Evolutionary conservation across 768 basidiomycete species (phyloP).

Genomic region (Cyathus striatus): DNA sequence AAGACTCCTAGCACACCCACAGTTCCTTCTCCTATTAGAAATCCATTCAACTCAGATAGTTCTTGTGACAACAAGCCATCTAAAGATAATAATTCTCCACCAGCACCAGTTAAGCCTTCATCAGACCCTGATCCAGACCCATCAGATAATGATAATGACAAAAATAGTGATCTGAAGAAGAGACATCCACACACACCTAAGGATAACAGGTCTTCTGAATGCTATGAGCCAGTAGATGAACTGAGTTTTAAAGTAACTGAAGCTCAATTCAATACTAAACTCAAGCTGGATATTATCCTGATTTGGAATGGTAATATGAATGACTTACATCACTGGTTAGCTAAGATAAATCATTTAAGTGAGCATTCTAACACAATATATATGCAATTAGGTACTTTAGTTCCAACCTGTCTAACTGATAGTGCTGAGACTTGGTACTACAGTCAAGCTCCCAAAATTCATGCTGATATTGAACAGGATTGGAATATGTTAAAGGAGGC

Average conservation of each 20-base stretch:
- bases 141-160: background rate
- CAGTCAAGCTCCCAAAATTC: slow-evolving; percentile 7
- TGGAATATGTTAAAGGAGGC: slow-evolving; percentile 20
- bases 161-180: background rate
- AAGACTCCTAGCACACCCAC: too few relatives aligned
- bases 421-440: too few relatives aligned
- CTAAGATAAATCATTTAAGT: slow-evolving; percentile 19
- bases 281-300: slow-evolving; percentile 22
- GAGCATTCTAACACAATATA: too few relatives aligned
- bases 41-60: too few relatives aligned
- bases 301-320: slow-evolving; percentile 25
- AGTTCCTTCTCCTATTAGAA: too few relatives aligned
- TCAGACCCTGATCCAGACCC: background rate
- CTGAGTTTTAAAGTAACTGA: slow-evolving; percentile 1
- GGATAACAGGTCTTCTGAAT: background rate
- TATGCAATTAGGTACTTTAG: slow-evolving; percentile 20
- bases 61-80: background rate
- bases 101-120: background rate
- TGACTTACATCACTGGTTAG: slow-evolving; percentile 20
- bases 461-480: slow-evolving; percentile 11
- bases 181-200: background rate
- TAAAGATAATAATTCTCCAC: too few relatives aligned
- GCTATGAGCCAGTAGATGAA: background rate
- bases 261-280: slow-evolving; percentile 24
- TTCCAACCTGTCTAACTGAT: slow-evolving; percentile 26